Evolutionary conservation across 2,329 filamentous ascomycete genomes (phyloP), one percentile per base, ranked within the genome.

Genomic region (Botrytis fabae): DNA sequence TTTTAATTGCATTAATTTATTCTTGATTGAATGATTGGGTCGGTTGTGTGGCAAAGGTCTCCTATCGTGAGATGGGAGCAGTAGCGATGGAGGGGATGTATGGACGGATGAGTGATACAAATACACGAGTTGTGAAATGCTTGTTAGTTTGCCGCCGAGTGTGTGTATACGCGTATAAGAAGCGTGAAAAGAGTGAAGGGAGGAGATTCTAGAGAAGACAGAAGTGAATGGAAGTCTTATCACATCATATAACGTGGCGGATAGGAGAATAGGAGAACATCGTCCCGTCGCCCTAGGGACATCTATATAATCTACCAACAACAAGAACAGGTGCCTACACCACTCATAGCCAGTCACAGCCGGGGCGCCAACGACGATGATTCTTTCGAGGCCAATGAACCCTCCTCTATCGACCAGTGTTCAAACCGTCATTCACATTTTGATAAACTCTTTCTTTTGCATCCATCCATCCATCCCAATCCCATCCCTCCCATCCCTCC

Each of bases 1-100:
- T 57, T 69, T 22, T 42, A 51, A 69, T 59, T 69, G 25, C 32
- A 59, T 70, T 62, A 38, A 62, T 70, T 40, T 38, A 46, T 70
- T 62, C 25, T 46, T 48, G 20, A 61, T 62, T 62, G 57, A 38
- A 46, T 70, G 69, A 63, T 51, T 70, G 57, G 40, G 48, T 70
- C 57, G 57, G 28, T 51, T 63, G 42, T 12, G 38, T 70, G 25
- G 63, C 7, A 4, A 40, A 28, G 20, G 22, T 40, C 35, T 51
- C 32, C 32, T 64, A 64, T 65, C 32, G 35, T 65, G 28, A 44
- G 62, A 65, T 25, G 20, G 22, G 42, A 48, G 48, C 12, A 48
- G 62, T 35, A 48, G 10, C 48, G 42, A 35, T 16, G 62, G 44
- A 54, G 25, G 51, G 48, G 25, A 51, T 38, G 38, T 38, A 9